Conservation (phyloP, 1,284 basidiomycete genomes). For the Lignosus rhinocerotis region DNA sequence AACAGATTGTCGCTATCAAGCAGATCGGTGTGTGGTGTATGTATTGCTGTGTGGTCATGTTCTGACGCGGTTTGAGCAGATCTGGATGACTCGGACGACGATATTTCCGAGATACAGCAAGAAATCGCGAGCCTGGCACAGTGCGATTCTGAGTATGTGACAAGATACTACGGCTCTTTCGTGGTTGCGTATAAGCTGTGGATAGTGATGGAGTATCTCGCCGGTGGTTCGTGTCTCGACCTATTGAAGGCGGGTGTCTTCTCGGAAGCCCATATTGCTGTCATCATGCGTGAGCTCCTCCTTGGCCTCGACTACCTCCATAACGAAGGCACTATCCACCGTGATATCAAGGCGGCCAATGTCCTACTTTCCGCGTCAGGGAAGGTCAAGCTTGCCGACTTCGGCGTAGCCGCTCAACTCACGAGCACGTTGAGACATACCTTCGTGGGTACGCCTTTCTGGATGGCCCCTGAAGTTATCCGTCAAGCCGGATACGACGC, state of each 20-base stretch:
- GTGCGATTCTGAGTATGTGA: slow-evolving; percentile 95
- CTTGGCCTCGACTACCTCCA: slow-evolving; percentile 96
- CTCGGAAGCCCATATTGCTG: slow-evolving; percentile 90
- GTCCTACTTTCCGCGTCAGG: slow-evolving; percentile 88
- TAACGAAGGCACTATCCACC: slow-evolving; percentile 92
- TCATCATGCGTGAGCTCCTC: slow-evolving; percentile 91
- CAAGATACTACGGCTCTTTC: slow-evolving; percentile 95
- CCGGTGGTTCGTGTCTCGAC: slow-evolving; percentile 97
- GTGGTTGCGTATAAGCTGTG: slow-evolving; percentile 96
- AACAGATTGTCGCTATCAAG: slow-evolving; percentile 96
- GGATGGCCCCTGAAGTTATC: slow-evolving; percentile 99
- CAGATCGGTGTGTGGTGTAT: slow-evolving; percentile 76
- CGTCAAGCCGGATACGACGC: slow-evolving; percentile 95
- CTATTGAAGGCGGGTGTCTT: slow-evolving; percentile 91
- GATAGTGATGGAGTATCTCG: slow-evolving; percentile 99
- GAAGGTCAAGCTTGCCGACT: slow-evolving; percentile 96
- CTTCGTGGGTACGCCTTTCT: slow-evolving; percentile 95
- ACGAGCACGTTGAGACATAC: slow-evolving; percentile 88
- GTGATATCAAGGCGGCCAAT: slow-evolving; percentile 99
- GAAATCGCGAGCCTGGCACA: slow-evolving; percentile 96
- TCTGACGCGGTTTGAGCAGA: slow-evolving; percentile 44
- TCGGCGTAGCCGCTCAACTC: slow-evolving; percentile 93
- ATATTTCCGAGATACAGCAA: slow-evolving; percentile 96
- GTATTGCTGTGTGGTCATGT: slow-evolving; percentile 1
- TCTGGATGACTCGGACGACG: slow-evolving; percentile 89